Percentiles rank a stretch among this genome's conserved stretches.
These are phyloP conservation scores for Coriaria nepalensis DNA, from an alignment of 306 rosid species.

Conservation along the genomic window DNA sequence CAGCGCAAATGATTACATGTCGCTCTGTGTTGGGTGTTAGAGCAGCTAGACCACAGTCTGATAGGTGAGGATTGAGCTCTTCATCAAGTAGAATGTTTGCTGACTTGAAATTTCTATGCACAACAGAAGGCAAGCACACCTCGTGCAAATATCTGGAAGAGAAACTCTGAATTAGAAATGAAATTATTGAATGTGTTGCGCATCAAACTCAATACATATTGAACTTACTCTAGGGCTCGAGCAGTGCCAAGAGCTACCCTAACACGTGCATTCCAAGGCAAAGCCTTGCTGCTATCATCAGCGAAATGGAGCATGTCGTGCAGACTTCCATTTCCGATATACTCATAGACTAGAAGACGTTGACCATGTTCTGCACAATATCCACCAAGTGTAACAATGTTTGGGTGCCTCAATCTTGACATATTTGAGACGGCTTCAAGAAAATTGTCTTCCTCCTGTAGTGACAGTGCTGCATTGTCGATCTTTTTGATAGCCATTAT, in stretches of 20 bases:
- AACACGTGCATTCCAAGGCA: constrained; percentile 95
- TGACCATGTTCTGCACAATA: constrained; percentile 91
- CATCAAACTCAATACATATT: constrained; percentile 9
- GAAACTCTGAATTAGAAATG: constrained; percentile 9
- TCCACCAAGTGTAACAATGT: constrained; percentile 77
- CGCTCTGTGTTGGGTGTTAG: constrained; percentile 77
- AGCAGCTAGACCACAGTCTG: constrained; percentile 85
- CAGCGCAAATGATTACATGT: constrained; percentile 23
- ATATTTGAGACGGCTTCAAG: constrained; percentile 85
- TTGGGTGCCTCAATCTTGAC: constrained; percentile 88
- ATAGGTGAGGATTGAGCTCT: constrained; percentile 81
- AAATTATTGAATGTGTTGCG: constrained; percentile 4
- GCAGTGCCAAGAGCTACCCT: constrained; percentile 96
- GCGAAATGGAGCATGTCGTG: constrained; percentile 87
- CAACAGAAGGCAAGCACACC: constrained; percentile 91
- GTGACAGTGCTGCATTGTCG: constrained; percentile 87
- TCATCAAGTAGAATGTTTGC: constrained; percentile 92
- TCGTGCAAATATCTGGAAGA: constrained; percentile 88
- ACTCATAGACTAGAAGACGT: constrained; percentile 83
- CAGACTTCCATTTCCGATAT: constrained; percentile 63
- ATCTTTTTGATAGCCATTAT: constrained; percentile 85
- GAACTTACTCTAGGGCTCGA: constrained; percentile 89
- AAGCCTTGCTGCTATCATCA: constrained; percentile 58
- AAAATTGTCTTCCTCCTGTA: constrained; percentile 93
- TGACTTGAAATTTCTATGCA: constrained; percentile 94